These are phyloP conservation scores for Metschnikowia rubicola DNA, from an alignment of 805 yeast genomes.

Conservation along the genomic window DNA sequence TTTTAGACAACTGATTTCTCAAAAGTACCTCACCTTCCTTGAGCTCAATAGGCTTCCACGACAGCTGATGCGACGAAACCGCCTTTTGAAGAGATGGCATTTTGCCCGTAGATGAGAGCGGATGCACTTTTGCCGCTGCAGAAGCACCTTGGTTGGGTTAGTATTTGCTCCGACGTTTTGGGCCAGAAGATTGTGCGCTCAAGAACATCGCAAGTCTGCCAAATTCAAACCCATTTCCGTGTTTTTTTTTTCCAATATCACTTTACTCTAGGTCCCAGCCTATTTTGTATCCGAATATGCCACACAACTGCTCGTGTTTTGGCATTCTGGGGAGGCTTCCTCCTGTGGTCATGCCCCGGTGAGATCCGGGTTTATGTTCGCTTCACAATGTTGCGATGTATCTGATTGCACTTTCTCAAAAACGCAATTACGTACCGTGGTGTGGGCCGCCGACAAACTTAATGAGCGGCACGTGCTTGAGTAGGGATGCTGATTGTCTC, in stretches of 20 bases:
- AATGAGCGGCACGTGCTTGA: slow-evolving; percentile 64
- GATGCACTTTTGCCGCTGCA: slow-evolving; percentile 26
- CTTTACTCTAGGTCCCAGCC: no score
- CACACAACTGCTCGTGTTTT: no score
- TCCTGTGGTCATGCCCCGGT: not conserved
- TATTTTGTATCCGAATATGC: no score
- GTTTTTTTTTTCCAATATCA: no score
- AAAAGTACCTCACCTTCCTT: slow-evolving; percentile 45
- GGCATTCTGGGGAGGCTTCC: no score
- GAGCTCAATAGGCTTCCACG: slow-evolving; percentile 37
- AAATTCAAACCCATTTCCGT: no score
- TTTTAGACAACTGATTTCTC: slow-evolving; percentile 63
- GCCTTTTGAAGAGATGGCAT: slow-evolving; percentile 28
- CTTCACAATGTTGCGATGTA: not conserved
- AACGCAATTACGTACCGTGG: slow-evolving; percentile 16
- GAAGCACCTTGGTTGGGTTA: slow-evolving; percentile 10
- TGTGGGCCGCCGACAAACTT: slow-evolving; percentile 86
- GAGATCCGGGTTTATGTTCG: no score
- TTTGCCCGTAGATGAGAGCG: slow-evolving; percentile 42
- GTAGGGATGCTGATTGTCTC: slow-evolving; percentile 32
- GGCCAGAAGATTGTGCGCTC: no score
- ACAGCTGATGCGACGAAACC: slow-evolving; percentile 9
- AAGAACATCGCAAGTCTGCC: no score
- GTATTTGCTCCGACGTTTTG: not conserved
- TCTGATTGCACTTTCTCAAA: not conserved